phyloP scores from a whole-genome alignment of 2,329 filamentous ascomycete species.

The Aspergillus sp. region DNA sequence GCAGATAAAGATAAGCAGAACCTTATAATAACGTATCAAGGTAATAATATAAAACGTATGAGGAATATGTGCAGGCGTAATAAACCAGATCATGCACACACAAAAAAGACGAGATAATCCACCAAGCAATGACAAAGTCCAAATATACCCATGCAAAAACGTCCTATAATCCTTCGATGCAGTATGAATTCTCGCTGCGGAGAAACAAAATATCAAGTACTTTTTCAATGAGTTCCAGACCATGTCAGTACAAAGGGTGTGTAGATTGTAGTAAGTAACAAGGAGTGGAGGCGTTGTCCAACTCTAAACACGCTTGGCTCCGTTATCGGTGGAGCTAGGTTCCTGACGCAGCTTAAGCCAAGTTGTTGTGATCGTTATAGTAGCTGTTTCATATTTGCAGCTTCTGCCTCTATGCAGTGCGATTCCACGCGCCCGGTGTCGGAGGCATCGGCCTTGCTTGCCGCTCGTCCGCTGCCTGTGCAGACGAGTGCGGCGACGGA shows the following conservation, averaged over 20 bases:
- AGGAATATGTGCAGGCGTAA: conserved; percentile 1
- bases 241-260: background rate
- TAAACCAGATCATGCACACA: background rate
- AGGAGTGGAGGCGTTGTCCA: background rate
- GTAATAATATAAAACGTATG: background rate
- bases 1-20: background rate
- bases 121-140: conserved; percentile 4
- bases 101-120: background rate
- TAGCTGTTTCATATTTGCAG: background rate
- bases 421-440: conserved; percentile 19
- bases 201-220: background rate
- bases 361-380: background rate
- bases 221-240: background rate
- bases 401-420: background rate
- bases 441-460: conserved; percentile 17
- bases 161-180: background rate
- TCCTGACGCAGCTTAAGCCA: background rate
- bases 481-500: conserved; percentile 12
- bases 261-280: background rate
- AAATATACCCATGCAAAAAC: too few species aligned
- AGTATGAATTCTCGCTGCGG: background rate
- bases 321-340: background rate
- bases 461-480: conserved; percentile 12
- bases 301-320: background rate
- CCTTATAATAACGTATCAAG: background rate